Base-by-base conservation (phyloP, 2,329 filamentous ascomycete genomes). In the Ophiocordyceps camponoti-rufipedis region DNA sequence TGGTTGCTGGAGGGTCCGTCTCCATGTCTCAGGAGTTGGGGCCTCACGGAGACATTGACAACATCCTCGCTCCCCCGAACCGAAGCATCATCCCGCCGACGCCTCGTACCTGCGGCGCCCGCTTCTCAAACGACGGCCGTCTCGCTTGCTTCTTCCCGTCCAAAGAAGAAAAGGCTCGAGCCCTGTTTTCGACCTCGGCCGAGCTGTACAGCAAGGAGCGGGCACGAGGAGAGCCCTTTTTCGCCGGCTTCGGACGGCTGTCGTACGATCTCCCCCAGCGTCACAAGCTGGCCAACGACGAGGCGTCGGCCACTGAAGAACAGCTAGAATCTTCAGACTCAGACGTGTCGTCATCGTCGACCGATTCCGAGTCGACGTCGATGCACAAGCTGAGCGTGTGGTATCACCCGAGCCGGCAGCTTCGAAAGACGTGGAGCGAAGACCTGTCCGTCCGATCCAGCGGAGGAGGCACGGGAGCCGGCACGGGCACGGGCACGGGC, bases 71-170 rank as follows among this genome's bases (percentile, higher is more conserved):
- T 2, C 66, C 71, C 2, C 62, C 66, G 7, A 71, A 70, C 48
- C 67, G 72, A 16, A 67, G 65, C 5, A 66, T 70, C 59, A 76
- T 63, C 4, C 72, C 76, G 12, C 74, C 75, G 0, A 63, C 70
- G 18, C 75, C 74, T 2, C 65, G 75, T 41, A 68, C 68, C 7
- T 80, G 77, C 49, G 77, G 77, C 39, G 75, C 72, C 40, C 65
- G 72, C 6, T 81, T 80, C 51, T 74, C 75, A 9, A 70, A 71
- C 35, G 75, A 77, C 52, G 80, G 79, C 8, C 70, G 70, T 39
- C 62, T 83, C 1, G 69, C 78, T 5, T 81, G 77, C 54, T 83
- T 83, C 58, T 83, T 82, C 53, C 78, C 78, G 2, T 77, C 77
- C 1, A 81, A 79, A 51, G 77, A 82, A 53, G 72, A 76, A 55